These are phyloP conservation scores for Hypoxylon sp. DNA, from an alignment of 2,329 filamentous ascomycete species.

Conservation along the genomic window DNA sequence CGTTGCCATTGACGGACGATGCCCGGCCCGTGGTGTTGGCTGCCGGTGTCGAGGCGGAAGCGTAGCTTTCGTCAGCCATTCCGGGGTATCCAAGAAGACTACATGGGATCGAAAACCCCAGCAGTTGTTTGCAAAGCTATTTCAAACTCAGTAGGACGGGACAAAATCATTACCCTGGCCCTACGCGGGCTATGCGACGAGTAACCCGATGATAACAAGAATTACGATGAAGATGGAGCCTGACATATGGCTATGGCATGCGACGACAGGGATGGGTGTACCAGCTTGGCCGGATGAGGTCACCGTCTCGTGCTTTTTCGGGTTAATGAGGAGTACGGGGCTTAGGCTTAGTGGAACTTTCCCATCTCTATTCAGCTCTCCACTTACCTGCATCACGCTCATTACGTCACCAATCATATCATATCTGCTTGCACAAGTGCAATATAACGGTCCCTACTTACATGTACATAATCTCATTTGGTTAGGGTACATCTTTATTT, in stretches of 20 bases:
- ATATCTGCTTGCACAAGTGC: not conserved
- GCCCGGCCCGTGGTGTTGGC: constrained; percentile 40
- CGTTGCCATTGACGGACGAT: constrained; percentile 40
- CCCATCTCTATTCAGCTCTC: constrained; percentile 28
- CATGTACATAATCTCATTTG: too few species aligned
- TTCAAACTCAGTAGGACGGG: not conserved
- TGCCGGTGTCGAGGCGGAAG: constrained; percentile 46
- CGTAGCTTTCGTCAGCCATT: constrained; percentile 53
- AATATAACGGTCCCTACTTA: not conserved
- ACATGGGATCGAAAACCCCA: constrained; percentile 39
- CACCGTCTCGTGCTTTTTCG: constrained; percentile 26
- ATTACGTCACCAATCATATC: constrained; percentile 33
- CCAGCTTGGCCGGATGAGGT: constrained; percentile 35
- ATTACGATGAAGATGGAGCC: constrained; percentile 28
- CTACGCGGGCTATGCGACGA: constrained; percentile 31
- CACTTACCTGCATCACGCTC: constrained; percentile 9
- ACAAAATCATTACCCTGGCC: constrained; percentile 21
- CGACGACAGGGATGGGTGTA: constrained; percentile 38
- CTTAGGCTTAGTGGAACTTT: constrained; percentile 22
- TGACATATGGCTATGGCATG: constrained; percentile 21
- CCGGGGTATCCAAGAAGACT: constrained; percentile 30
- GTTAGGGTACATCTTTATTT: not conserved
- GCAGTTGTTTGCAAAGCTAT: constrained; percentile 3
- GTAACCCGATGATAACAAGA: constrained; percentile 21
- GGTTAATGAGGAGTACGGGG: constrained; percentile 7